These are phyloP conservation scores for Pistacia integerrima DNA, from an alignment of 345 rosid genomes.

Conservation along the genomic window DNA sequence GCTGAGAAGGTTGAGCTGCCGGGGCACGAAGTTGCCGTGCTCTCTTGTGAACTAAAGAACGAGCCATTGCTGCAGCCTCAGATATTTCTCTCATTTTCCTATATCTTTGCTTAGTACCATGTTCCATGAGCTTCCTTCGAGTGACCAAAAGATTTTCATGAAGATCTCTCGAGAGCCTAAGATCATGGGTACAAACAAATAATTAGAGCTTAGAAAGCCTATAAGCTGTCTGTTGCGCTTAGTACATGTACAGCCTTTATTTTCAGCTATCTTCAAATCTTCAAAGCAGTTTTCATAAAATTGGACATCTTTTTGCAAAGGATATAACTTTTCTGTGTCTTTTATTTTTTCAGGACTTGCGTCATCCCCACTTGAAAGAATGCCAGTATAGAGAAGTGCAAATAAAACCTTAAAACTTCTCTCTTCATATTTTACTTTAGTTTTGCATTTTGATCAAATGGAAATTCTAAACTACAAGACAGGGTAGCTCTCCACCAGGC, in stretches of 20 bases:
- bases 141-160: slow-evolving; percentile 53
- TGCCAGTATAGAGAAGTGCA: background rate
- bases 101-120: slow-evolving; percentile 44
- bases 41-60: slow-evolving; percentile 65
- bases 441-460: background rate
- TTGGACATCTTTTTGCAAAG: background rate
- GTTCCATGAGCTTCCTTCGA: slow-evolving; percentile 54
- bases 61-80: slow-evolving; percentile 60
- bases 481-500: slow-evolving; percentile 4
- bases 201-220: slow-evolving; percentile 7
- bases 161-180: slow-evolving; percentile 66
- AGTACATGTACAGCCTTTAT: background rate
- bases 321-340: background rate
- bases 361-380: background rate
- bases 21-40: slow-evolving; percentile 57
- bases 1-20: slow-evolving; percentile 37
- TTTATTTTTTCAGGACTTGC: background rate
- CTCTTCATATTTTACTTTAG: background rate
- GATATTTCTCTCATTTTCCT: slow-evolving; percentile 54
- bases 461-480: background rate
- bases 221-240: background rate
- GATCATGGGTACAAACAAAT: slow-evolving; percentile 12
- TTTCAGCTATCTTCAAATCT: background rate
- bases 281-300: background rate
- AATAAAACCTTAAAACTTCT: background rate